Evolutionary conservation across 768 basidiomycete species (phyloP).

Genomic region (Psilocybe azurescens): DNA sequence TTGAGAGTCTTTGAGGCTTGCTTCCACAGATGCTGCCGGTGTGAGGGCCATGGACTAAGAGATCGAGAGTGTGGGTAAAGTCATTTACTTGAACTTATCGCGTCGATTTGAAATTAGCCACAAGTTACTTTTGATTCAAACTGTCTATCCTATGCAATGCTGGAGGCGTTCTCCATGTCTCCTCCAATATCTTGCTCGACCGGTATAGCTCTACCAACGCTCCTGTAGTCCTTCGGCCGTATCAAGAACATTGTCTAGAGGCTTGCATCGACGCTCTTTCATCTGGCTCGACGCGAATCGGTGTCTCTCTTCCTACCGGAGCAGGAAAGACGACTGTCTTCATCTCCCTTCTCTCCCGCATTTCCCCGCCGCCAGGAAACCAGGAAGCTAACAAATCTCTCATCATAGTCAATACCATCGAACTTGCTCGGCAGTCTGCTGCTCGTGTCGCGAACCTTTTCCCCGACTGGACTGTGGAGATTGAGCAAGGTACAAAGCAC

Average conservation of each 20-base stretch:
- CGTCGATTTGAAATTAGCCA: not conserved
- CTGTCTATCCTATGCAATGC: slow-evolving; percentile 23
- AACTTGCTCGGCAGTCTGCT: slow-evolving; percentile 89
- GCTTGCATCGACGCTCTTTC: slow-evolving; percentile 77
- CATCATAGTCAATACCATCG: slow-evolving; percentile 88
- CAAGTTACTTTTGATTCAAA: not conserved
- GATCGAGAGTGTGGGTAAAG: not conserved
- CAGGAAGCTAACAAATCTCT: slow-evolving; percentile 62
- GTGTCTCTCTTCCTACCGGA: slow-evolving; percentile 86
- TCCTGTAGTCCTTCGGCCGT: slow-evolving; percentile 70
- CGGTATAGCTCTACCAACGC: slow-evolving; percentile 22
- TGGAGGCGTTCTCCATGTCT: slow-evolving; percentile 8
- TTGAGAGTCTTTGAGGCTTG: slow-evolving; percentile 43
- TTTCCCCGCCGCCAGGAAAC: slow-evolving; percentile 49
- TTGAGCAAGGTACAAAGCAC: slow-evolving; percentile 86
- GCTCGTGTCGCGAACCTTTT: slow-evolving; percentile 67
- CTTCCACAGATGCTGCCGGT: slow-evolving; percentile 48
- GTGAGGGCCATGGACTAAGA: slow-evolving; percentile 20
- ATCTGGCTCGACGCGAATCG: slow-evolving; percentile 74
- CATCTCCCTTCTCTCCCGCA: slow-evolving; percentile 75
- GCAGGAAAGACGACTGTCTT: slow-evolving; percentile 94
- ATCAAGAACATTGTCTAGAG: slow-evolving; percentile 82
- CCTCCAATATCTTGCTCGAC: slow-evolving; percentile 1
- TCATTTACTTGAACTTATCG: too few relatives aligned
- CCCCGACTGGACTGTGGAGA: slow-evolving; percentile 82